Base-by-base conservation (phyloP, 306 rosid genomes). In the Prunus davidiana region DNA sequence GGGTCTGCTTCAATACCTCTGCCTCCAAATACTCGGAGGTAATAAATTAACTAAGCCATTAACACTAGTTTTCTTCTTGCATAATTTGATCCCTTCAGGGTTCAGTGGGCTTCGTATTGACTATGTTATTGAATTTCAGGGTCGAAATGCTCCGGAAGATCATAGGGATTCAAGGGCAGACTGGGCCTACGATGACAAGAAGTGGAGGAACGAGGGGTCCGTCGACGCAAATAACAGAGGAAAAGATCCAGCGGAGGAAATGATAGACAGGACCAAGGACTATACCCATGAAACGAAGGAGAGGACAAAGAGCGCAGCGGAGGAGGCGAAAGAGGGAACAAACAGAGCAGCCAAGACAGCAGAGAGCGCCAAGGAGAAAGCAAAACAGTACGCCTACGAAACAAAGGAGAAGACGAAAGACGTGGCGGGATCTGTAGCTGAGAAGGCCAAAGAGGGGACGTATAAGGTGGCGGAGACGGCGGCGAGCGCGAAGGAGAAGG, bases 21-120 rank as follows among this genome's bases (percentile, higher is more conserved):
- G 81, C 88, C 43, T 80, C 93, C 57, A 88, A 84, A 79, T 64
- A 74, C 25, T 76, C 90, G 13, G 52, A 83, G 45, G 98, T 93
- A 78, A 50, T 32, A 45, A 41, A 2, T 22, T 22, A 12, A 34
- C 1, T 45, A 8, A 3, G 34, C 22, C 16, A 22, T 24, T 58
- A 22, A 24, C 64, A 12, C 8, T 56, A 56, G 11, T 3, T 34
- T 34, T 34, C 41, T 6, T 34, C 41, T 34, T 34, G 41, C 41
- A 34, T 62, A 61, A 25, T 61, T 61, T 27, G n/a, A 61, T 61
- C 41, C 43, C 9, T 16, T 27, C 14, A 51, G 51, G 8, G 41
- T 34, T 34, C 2, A 6, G 41, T 34, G 41, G 41, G 8, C 41
- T 34, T 34, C 13, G 51, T 10, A 12, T 11, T 47, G 12, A 11